Conservation (phyloP, 352 stramenopile genomes). For the Phytophthora brassicae region DNA sequence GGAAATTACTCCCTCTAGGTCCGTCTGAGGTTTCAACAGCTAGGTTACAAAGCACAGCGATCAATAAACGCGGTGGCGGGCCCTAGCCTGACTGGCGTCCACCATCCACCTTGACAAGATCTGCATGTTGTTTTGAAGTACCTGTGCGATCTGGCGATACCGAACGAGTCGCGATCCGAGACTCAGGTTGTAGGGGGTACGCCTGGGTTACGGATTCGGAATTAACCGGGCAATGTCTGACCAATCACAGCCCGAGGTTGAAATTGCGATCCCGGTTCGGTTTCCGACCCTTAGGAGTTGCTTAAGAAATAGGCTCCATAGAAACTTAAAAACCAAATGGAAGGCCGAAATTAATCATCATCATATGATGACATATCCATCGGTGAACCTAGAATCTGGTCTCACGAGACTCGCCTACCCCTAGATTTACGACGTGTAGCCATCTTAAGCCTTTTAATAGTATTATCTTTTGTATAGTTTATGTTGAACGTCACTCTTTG, state of each 20-base stretch:
- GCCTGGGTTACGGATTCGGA: too few species aligned
- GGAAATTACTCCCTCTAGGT: not conserved
- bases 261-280: not conserved
- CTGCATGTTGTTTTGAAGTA: not conserved
- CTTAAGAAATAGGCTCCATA: too few species aligned
- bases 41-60: not conserved
- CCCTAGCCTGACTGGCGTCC: not conserved
- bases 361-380: too few species aligned
- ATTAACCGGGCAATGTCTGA: not conserved
- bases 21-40: slow-evolving; percentile 7
- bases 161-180: not conserved
- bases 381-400: too few species aligned
- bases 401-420: too few species aligned
- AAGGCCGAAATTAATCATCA: too few species aligned
- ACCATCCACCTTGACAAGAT: not conserved
- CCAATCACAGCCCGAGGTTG: not conserved
- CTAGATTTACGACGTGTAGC: too few species aligned
- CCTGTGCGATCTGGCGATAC: not conserved
- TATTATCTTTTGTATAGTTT: too few species aligned
- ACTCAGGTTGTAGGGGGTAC: too few species aligned
- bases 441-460: too few species aligned
- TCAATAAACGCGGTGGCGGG: not conserved
- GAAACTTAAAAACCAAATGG: too few species aligned
- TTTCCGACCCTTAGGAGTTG: not conserved
- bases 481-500: too few species aligned